Percentiles rank a stretch among this genome's conserved stretches.
Conservation (phyloP, 768 basidiomycete species). For the Gelatoporia subvermispora region DNA sequence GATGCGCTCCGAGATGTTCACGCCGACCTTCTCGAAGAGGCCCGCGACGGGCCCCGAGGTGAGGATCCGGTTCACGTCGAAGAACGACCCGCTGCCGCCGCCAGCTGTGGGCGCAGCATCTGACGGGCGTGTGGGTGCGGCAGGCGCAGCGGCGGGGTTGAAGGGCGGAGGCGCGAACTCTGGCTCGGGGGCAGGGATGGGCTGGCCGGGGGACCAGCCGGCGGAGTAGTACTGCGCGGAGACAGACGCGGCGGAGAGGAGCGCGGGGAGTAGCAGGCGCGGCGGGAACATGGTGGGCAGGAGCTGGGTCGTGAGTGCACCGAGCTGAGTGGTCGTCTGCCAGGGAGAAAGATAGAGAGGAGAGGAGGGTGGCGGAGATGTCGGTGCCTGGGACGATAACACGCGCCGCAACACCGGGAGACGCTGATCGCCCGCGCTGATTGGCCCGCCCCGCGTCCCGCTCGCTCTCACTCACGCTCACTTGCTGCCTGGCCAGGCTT, state of each 20-base stretch:
- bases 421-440: background rate
- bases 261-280: constrained; percentile 24
- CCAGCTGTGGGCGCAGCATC: background rate
- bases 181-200: constrained; percentile 27
- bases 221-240: constrained; percentile 72
- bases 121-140: background rate
- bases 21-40: constrained; percentile 53
- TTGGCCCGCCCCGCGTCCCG: too few species aligned
- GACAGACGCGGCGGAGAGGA: constrained; percentile 31
- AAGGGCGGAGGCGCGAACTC: constrained; percentile 5
- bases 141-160: constrained; percentile 6
- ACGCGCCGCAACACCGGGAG: constrained; percentile 1
- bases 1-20: constrained; percentile 63
- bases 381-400: constrained; percentile 6
- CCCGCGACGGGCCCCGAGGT: constrained; percentile 49
- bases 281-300: constrained; percentile 49
- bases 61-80: constrained; percentile 34
- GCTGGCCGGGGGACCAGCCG: constrained; percentile 79
- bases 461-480: too few species aligned
- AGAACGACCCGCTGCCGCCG: constrained; percentile 3
- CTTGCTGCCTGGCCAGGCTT: too few species aligned
- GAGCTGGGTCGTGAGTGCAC: constrained; percentile 9
- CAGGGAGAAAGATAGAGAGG: background rate
- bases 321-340: constrained; percentile 16
- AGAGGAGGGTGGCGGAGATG: constrained; percentile 1